Base-by-base conservation (phyloP, 129 eudicot species). In the Centella asiatica region DNA sequence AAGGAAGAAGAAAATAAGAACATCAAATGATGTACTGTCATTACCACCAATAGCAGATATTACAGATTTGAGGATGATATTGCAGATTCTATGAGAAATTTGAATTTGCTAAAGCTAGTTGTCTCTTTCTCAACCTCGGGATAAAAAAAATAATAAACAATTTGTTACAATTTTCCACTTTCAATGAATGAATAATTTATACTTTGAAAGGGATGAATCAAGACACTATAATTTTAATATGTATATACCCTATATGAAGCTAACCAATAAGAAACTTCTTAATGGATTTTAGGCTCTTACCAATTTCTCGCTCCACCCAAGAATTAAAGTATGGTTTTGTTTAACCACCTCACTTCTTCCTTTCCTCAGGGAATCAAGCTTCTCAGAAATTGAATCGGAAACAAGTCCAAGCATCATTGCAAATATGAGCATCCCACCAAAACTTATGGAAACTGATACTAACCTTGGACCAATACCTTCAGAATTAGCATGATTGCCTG, bases 401-500 rank as follows among this genome's bases (percentile, higher is more conserved):
- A 89, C 97, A 15, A 89, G 90, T 44, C 97, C 97, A 62, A 89
- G 94, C 97, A 89, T 89, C 97, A 89, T 85, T 48, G 97, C 95
- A 85, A 89, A 89, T 69, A 85, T 85, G 62, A 89, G 94, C 97
- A 89, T 89, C 78, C 97, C 97, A 52, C 94, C 97, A 66, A 80
- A 89, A 45, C 89, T 88, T 57, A 88, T 77, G 26, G 86, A 72
- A 33, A 84, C 86, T 0, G 96, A 88, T 42, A 88, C 96, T 64
- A 88, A 65, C 75, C 96, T 72, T 18, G 89, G 84, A 57, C 94
- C 89, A 50, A 79, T 40, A 71, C 94, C 94, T 70, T 81, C 94
- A 24, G 89, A 76, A 71, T 88, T 66, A 24, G 94, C 80, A 75
- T 88, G 96, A 70, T 81, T 88, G 31, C 96, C 94, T 0, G 96